Evolutionary conservation across 148 eudicot genomes (phyloP).

Genomic region (Fagopyrum esculentum): DNA sequence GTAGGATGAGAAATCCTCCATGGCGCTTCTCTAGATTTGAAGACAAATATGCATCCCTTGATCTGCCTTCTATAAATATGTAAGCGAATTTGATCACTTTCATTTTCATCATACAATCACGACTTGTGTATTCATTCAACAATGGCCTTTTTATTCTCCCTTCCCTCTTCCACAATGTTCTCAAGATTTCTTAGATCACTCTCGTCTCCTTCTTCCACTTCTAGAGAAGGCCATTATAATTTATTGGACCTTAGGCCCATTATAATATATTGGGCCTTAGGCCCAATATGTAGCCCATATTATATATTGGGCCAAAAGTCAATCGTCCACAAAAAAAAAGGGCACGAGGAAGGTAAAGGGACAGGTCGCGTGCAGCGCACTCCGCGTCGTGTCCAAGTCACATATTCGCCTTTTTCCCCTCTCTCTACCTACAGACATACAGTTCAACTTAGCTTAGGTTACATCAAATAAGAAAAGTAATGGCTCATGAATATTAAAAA

Average conservation of each 20-base stretch:
- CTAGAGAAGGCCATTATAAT: background rate
- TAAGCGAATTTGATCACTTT: background rate
- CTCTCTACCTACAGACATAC: background rate
- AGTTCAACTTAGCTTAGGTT: conserved; percentile 6
- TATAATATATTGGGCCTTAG: background rate
- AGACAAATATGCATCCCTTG: background rate
- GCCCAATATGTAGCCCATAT: background rate
- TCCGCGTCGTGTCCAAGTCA: conserved; percentile 14
- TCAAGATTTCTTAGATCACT: background rate
- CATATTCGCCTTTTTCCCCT: conserved; percentile 6
- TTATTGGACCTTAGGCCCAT: too few species aligned
- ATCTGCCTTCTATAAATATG: background rate
- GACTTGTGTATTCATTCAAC: background rate
- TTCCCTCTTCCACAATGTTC: background rate
- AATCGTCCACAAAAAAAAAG: background rate
- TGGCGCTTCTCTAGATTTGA: background rate
- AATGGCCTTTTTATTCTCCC: background rate
- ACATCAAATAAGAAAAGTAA: background rate
- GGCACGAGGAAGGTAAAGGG: background rate
- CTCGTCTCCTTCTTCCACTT: background rate
- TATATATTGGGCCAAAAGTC: background rate
- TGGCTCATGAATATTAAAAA: background rate
- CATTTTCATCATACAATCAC: too few species aligned
- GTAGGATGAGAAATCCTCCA: background rate
- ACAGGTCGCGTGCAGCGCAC: conserved; percentile 7